phyloP scores from a whole-genome alignment of 768 basidiomycete genomes.

The Pulveroboletus ravenelii region DNA sequence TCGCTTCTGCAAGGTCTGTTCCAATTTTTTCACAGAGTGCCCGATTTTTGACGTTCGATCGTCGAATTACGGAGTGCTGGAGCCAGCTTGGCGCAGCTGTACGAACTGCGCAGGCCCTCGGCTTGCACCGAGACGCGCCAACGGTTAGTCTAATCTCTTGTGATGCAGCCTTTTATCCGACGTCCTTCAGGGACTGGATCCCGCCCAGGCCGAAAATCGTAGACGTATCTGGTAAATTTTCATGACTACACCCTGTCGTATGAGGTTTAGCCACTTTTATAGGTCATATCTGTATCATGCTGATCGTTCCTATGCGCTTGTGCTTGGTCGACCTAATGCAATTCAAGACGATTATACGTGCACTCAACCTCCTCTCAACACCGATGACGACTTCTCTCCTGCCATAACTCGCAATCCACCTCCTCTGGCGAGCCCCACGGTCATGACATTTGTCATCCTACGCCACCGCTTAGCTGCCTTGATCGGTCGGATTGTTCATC shows the following conservation, averaged over 20 bases:
- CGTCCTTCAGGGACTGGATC: slow-evolving; percentile 56
- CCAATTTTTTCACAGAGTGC: slow-evolving; percentile 50
- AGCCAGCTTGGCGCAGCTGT: slow-evolving; percentile 92
- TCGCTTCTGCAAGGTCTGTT: background rate
- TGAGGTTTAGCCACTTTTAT: slow-evolving; percentile 8
- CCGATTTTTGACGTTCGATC: slow-evolving; percentile 64
- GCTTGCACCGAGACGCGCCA: slow-evolving; percentile 85
- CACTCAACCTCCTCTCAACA: slow-evolving; percentile 69
- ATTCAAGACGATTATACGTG: slow-evolving; percentile 90
- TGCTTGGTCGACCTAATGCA: slow-evolving; percentile 84
- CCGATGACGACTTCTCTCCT: slow-evolving; percentile 54
- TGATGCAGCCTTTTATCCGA: slow-evolving; percentile 4
- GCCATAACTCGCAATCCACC: slow-evolving; percentile 45
- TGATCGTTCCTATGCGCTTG: slow-evolving; percentile 86
- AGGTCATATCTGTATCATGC: slow-evolving; percentile 93
- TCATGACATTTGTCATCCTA: slow-evolving; percentile 84
- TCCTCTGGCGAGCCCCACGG: slow-evolving; percentile 67
- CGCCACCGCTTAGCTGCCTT: slow-evolving; percentile 77
- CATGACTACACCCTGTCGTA: background rate
- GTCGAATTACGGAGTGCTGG: slow-evolving; percentile 93
- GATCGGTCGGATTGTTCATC: slow-evolving; percentile 87
- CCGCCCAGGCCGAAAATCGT: slow-evolving; percentile 79
- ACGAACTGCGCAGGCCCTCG: slow-evolving; percentile 88
- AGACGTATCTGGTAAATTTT: slow-evolving; percentile 74
- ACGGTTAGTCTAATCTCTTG: slow-evolving; percentile 49